Evolutionary conservation across 805 yeast species (phyloP), one percentile per base, ranked within the genome.

Genomic region (Ogataea pilisensis): DNA sequence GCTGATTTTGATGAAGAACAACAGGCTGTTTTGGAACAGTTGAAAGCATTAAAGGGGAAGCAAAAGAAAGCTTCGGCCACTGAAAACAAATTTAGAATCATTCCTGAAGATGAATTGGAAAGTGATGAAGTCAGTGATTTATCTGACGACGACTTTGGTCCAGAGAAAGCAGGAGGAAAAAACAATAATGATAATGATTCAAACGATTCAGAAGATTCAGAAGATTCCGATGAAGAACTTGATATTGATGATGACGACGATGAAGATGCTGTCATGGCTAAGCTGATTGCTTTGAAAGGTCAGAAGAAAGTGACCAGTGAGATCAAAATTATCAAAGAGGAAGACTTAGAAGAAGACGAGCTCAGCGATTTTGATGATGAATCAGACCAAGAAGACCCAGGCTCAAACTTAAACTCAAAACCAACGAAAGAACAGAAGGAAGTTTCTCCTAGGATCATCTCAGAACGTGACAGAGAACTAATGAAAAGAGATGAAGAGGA

Each of bases 401-500:
- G 22, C 16, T 43, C 44, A 19, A 48, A 53, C 37, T 43, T 46
- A 44, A 51, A 40, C 29, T 31, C 34, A 37, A 39, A 41, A 22
- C 32, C 30, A 21, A 16, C 41, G 43, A 27, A 25, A 37, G n/a
- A 21, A 12, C 11, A 43, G 30, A 38, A 45, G 39, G 41, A 43
- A 39, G 42, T 37, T 29, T 45, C 35, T 16, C 47, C 44, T 30
- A 61, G 45, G 44, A 58, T 53, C 36, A 47, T 53, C 48, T 61
- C 69, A 6, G 66, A 75, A 2, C 69, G 70, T 4, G 80, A 79
- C 28, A 67, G 68, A 28, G 76, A 73, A 5, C 62, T 72, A 26
- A 55, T 75, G 50, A 64, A 66, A 35, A 70, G 73, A 50, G 95
- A 85, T 50, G 95, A 86, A 44, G 81, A 77, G 42, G 95, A 90